Evolutionary conservation across 495 filamentous ascomycete species (phyloP), one percentile per base, ranked within the genome.

Genomic region (Neurospora pannonica): DNA sequence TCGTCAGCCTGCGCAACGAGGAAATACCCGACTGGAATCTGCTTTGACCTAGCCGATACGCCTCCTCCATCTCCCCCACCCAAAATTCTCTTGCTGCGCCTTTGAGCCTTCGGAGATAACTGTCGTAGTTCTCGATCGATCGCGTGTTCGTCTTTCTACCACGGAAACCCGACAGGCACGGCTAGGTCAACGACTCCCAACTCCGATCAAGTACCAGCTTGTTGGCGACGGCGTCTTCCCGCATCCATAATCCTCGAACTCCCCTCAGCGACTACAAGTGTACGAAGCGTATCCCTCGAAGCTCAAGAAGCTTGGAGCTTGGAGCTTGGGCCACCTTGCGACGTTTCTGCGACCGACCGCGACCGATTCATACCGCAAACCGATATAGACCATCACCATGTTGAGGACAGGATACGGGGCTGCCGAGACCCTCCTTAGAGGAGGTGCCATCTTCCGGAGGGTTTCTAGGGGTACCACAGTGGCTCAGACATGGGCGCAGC

Each of bases 371-470:
- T 37, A 15, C 70, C 31, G 7, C 43, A n/a, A 2, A 3, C 21
- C 21, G 13, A 28, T n/a, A 40, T 31, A 17, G 13, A 62, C 15
- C 24, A 34, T 19, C 54, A 67, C 19, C 5, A 80, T 80, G 78
- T 24, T 75, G 38, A 77, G 77, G 60, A 76, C 71, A 28, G 71
- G 73, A 40, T 72, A 77, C 62, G 75, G 76, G 7, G 75, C 73
- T 13, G 70, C 78, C 71, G 77, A 75, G 38, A 70, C 77, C 71
- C 37, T 78, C 37, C 24, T 80, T 1, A 73, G 62, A 24, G 38
- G 70, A 17, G 74, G 74, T 37, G 73, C 70, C 10, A 28, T 31
- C 28, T 39, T 10, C 36, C 24, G 46, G 37, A 73, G 9, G 7
- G 37, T 75, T 15, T 42, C 75, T 17, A 73, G 72, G 70, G 39